Base-by-base conservation (phyloP, 1,284 basidiomycete genomes). In the Naganishia cerealis region DNA sequence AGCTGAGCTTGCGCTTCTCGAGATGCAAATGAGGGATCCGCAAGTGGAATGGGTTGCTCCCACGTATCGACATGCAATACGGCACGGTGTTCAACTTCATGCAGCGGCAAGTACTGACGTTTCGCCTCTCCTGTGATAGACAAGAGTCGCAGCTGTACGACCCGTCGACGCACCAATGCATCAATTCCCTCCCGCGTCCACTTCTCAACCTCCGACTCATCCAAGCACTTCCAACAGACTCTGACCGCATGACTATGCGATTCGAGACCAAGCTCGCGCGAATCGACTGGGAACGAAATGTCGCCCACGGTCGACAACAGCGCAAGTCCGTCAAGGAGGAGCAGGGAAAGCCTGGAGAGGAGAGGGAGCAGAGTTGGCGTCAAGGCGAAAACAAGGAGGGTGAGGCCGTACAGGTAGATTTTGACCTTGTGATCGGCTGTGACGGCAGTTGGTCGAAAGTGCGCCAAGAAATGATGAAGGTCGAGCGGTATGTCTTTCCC, bases 151-250 rank as follows among this genome's bases (percentile, higher is more conserved):
- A 95, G 82, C 81, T 84, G 56, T 97, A 97, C 53, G 63, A 66
- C 38, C 55, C 53, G 16, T 53, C 46, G 2, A 43, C 71, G 39
- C 55, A 66, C 43, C 79, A 95, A 89, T 90, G 87, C 78, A 95
- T 96, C 80, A 93, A 95, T 82, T 95, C 93, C 55, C 91, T 97
- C 75, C 90, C 93, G 79, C 87, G 94, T 70, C 87, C 88, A 15
- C 84, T 93, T 72, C 86, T 98, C 55, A 97, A 96, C 77, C 87
- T 91, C 78, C 86, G 87, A 56, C 83, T 98, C n/a, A 83, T 97
- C 67, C 82, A 86, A 59, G 81, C 84, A 66, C 83, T 87, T 61
- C 85, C 86, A 39, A 38, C 57, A 3, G 86, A 85, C 73, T 63
- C 61, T 2, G 61, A 63, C 9, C 61, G 61, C 33, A 85, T 96